These are phyloP conservation scores for Pestalotiopsis sp. DNA, from an alignment of 2,329 filamentous ascomycete genomes.

Conservation along the genomic window DNA sequence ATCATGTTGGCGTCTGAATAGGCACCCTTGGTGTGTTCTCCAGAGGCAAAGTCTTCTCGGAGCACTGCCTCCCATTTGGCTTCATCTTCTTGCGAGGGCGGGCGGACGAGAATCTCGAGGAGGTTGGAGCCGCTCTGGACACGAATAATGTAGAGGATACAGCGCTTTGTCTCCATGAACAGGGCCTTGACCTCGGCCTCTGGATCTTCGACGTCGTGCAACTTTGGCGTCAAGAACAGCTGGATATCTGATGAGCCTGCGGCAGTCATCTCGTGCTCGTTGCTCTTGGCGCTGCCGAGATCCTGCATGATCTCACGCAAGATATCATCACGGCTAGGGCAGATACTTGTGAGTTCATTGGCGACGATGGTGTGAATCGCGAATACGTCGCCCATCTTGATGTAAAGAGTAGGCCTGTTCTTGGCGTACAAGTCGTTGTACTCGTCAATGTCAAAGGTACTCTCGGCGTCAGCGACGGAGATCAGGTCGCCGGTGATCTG, in stretches of 20 bases:
- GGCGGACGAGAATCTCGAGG: conserved; percentile 94
- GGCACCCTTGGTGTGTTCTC: conserved; percentile 73
- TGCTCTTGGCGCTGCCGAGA: conserved; percentile 92
- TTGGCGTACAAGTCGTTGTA: conserved; percentile 98
- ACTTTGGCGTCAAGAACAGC: conserved; percentile 85
- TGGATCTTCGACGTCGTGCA: conserved; percentile 89
- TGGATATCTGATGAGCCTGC: conserved; percentile 88
- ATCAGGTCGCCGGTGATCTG: conserved; percentile 79
- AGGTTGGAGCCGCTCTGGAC: conserved; percentile 90
- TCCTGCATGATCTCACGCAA: conserved; percentile 91
- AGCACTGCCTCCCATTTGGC: conserved; percentile 83
- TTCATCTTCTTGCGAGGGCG: conserved; percentile 85
- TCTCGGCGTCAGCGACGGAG: conserved; percentile 82
- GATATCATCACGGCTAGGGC: conserved; percentile 80
- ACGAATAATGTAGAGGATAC: conserved; percentile 95
- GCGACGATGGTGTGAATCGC: conserved; percentile 90
- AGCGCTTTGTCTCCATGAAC: conserved; percentile 98
- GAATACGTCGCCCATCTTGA: conserved; percentile 98
- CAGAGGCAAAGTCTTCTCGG: conserved; percentile 76
- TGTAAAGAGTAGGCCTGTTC: conserved; percentile 96
- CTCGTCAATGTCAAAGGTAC: conserved; percentile 96
- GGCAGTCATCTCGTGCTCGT: conserved; percentile 89
- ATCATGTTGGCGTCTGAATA: conserved; percentile 88
- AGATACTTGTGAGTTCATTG: conserved; percentile 76
- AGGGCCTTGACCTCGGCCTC: conserved; percentile 89